Evolutionary conservation across 208 protist genomes (phyloP), one percentile per base, ranked within the genome.

Genomic region (Leishmania tarentolae): DNA sequence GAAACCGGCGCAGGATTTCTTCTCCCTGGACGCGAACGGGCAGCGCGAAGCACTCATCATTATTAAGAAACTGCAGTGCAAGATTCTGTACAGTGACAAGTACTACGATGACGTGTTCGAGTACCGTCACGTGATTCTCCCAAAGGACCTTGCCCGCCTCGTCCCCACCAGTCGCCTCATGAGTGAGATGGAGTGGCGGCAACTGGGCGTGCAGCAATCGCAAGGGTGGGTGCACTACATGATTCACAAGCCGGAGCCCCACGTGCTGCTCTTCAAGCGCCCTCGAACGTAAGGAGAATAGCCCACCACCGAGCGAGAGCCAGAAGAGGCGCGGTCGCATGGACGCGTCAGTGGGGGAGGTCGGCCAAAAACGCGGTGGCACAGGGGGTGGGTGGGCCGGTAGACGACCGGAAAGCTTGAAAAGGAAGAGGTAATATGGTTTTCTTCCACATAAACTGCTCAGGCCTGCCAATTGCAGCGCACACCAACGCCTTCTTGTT

Each of bases 61-160:
- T 68, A 98, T 98, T 76, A 87, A 87, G 70, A 97, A 96, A 83
- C 79, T 97, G 35, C 91, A 94, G 85, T 87, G 84, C 78, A 97
- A 96, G 86, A 98, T 98, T 53, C 82, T 98, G 79, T 99, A 99
- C 86, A 99, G 97, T 59, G 97, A 99, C 75, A 99, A 99, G 90
- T 99, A 99, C 90, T 98, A 92, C 87, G 98, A 99, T 71, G 93
- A 96, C 74, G 79, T 88, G 63, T 99, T 92, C 85, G 98, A 99
- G 93, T 99, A 99, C 88, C 98, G 99, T 53, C 99, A 99, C 83
- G 99, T 99, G 6, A 99, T 99, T 74, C 88, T 99, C 57, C 99
- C 99, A 47, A 97, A 98, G 79, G 98, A 99, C 52, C 91, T 99
- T 40, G 89, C 92, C 24, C 92, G 98, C 61, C 79, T 96, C 3